Base-by-base conservation (phyloP, 768 basidiomycete genomes). In the Hygrocybe punicea region DNA sequence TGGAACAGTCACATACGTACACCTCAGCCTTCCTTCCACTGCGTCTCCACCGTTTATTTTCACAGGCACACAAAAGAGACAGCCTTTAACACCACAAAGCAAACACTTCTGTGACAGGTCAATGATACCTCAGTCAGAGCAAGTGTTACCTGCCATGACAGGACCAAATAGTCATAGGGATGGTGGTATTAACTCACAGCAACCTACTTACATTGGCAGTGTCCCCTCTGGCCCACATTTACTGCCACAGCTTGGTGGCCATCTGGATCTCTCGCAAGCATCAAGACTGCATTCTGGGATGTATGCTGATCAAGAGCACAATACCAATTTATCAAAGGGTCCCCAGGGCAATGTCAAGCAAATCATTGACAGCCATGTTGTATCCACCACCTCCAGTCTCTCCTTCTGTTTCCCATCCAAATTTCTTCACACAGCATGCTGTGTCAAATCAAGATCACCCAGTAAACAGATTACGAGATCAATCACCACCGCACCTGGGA, bases 21-120 rank as follows among this genome's bases (percentile, higher is more conserved):
- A 53, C 57, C 67, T 62, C 58, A 54, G 36, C 37, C 51, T 39
- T n/a, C n/a, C n/a, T n/a, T 53, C 56, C 61, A 58, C 61, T 55
- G 50, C 59, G 36, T 37, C 57, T 48, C 35, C 56, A 23, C 19
- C 23, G 57, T 34, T 48, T 55, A 52, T 54, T 54, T 57, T 34
- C 55, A 48, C 54, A 56, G 53, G 66, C 77, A 73, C 70, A 65
- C 77, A 71, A 14, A 75, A 69, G 59, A 71, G 81, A 52, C 63
- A 59, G 1, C 81, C 80, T 0, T 67, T 82, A 10, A 79, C 79
- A 2, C 75, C 80, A 10, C 81, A 82, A 64, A 60, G 63, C 4
- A 63, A 68, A 17, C 71, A 71, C 6, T 81, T 77, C 56, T 70
- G 68, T 14, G 71, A 71, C 51, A 60, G 60, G 24, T 42, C 58